Conservation (phyloP, 768 basidiomycete species). For the Rhizopogon vulgaris region DNA sequence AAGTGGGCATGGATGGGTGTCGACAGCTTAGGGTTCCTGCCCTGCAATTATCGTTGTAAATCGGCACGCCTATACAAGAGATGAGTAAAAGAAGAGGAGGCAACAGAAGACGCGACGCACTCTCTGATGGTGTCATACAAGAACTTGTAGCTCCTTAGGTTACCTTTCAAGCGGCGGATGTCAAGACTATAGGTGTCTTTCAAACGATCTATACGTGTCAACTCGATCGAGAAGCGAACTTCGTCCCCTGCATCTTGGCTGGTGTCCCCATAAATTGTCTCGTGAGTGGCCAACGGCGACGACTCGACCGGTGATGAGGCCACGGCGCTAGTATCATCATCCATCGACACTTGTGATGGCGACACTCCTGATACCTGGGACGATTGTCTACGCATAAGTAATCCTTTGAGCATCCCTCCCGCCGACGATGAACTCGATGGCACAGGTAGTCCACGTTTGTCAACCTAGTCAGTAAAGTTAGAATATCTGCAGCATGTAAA, state of each 20-base stretch:
- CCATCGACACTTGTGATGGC: conserved; percentile 42
- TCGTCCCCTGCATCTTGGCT: conserved; percentile 86
- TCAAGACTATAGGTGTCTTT: conserved; percentile 90
- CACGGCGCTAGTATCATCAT: conserved; percentile 28
- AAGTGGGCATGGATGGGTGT: conserved; percentile 4
- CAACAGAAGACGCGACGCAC: conserved; percentile 40
- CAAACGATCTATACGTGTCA: conserved; percentile 85
- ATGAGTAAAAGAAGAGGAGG: conserved; percentile 5
- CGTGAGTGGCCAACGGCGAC: conserved; percentile 28
- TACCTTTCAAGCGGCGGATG: conserved; percentile 88
- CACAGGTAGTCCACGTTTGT: conserved; percentile 82
- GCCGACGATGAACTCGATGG: conserved; percentile 72
- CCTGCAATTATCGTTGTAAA: conserved; percentile 28
- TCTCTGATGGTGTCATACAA: conserved; percentile 83
- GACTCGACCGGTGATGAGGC: conserved; percentile 29
- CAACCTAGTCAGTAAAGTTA: conserved; percentile 48
- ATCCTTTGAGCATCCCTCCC: conserved; percentile 76
- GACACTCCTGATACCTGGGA: conserved; percentile 57
- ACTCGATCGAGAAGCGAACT: conserved; percentile 92
- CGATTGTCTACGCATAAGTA: conserved; percentile 86
- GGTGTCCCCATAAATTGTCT: conserved; percentile 74
- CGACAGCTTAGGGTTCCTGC: conserved; percentile 16
- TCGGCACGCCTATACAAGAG: conserved; percentile 27
- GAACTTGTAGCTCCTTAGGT: conserved; percentile 88
- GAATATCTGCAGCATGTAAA: conserved; percentile 4